Evolutionary conservation across 2,329 filamentous ascomycete genomes (phyloP).

Genomic region (Mycogone perniciosa): DNA sequence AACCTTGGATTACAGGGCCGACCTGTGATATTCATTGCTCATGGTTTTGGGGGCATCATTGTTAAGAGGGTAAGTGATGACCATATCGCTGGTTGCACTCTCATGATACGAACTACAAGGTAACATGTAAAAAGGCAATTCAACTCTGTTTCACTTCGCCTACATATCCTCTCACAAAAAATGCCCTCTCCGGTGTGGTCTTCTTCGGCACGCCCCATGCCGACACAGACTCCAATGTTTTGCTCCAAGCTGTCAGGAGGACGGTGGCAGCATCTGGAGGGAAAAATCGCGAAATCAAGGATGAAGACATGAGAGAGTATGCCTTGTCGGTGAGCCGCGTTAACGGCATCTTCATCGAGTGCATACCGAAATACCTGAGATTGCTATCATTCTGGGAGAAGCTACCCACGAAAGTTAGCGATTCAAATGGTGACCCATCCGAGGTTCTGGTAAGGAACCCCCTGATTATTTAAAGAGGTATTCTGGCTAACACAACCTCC

Average conservation of each 20-base stretch:
- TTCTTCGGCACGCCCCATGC: conserved; percentile 21
- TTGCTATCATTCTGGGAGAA: conserved; percentile 15
- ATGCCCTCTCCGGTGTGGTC: conserved; percentile 14
- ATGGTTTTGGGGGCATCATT: conserved; percentile 20
- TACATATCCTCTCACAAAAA: conserved; percentile 10
- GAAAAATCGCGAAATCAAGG: not conserved
- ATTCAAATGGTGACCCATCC: not conserved
- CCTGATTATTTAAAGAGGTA: not conserved
- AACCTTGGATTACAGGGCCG: conserved; percentile 9
- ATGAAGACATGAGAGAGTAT: conserved; percentile 18
- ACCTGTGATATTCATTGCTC: conserved; percentile 19
- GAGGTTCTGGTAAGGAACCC: not conserved
- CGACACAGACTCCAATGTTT: conserved; percentile 15
- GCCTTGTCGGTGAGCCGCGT: conserved; percentile 16
- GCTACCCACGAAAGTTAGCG: not conserved
- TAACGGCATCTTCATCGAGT: conserved; percentile 13
- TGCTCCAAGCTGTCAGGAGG: conserved; percentile 16
- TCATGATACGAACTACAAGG: not conserved
- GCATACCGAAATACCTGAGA: conserved; percentile 6
- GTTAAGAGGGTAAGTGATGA: conserved; percentile 18
- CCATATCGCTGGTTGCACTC: not conserved
- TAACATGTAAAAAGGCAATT: conserved; percentile 7
- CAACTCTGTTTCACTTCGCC: conserved; percentile 5
- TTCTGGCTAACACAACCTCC: not conserved
- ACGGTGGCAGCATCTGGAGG: conserved; percentile 9